Evolutionary conservation across 768 basidiomycete species (phyloP), one percentile per base, ranked within the genome.

Genomic region (Scleroderma bovista): DNA sequence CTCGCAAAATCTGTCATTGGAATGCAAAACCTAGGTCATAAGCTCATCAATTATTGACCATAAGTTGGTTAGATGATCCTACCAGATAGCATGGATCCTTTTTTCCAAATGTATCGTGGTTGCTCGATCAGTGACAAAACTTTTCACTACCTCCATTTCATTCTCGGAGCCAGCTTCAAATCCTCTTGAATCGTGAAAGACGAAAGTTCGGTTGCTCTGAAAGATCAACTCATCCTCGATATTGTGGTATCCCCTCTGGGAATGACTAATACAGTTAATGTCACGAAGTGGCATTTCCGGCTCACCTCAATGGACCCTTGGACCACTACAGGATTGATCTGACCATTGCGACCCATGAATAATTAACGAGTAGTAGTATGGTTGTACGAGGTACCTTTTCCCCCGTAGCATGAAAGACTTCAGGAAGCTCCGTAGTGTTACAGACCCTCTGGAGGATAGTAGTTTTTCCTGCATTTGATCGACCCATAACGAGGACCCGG

Each of bases 171-270:
- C 72, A 17, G 68, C 52, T 55, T 74, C 70, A 45, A 74, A 71
- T 3, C 72, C 73, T 36, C 60, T 48, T 20, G 73, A 75, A 50
- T 75, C 72, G 32, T 74, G 73, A 50, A 74, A 73, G 19, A 72
- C 60, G 52, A 69, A 73, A 3, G 55, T 42, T 2, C 51, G 54
- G 32, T 68, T 68, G 55, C 59, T 69, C 24, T 43, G 37, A 52
- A 68, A 73, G 8, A 59, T 50, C 34, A 69, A 59, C 47, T 61
- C 53, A 26, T 56, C 48, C 43, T 64, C 47, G 29, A 72, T 65
- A 45, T 73, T 52, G 53, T 72, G 71, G 8, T 49, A 40, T 23
- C 70, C 72, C 67, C 32, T 3, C n/a, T 33, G 23, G 31, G 0
- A 17, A 13, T 15, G 8, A 4, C 29, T 40, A 9, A 15, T 15